Evolutionary conservation across 1,139 yeast species (phyloP), one percentile per base, ranked within the genome.

Genomic region (Keqinozyma sinolaborantium): DNA sequence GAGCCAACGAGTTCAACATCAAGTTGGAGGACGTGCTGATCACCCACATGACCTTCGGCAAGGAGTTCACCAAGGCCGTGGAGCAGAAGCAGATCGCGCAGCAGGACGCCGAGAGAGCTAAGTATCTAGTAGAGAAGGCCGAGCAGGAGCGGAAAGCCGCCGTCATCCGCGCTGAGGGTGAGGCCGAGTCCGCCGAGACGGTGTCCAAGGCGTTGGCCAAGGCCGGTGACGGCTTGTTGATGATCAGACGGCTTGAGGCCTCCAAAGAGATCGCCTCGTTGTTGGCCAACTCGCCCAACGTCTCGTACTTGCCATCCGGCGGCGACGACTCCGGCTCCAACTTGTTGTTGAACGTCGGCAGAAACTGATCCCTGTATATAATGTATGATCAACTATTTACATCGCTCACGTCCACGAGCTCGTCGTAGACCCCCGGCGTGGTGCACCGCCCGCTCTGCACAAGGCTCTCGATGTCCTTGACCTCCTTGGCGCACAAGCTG

Each of bases 41-140:
- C 45, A 94, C 99, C 14, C 98, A 94, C 64, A 83, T 94, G 90
- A 86, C 97, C 1, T 94, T 94, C 59, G 98, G 98, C 34, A 77
- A 76, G 46, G 99, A 94, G 56, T 94, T 94, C 67, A 94, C 99
- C 36, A 90, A 87, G 63, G 97, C 98, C 15, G 98, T 92, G 36
- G 99, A 94, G 65, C 95, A 87, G 66, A 94, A 94, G 64, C 98
- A 94, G 63, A 94, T 94, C 62, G 98, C 98, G 20, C 98, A 92
- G 67, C 98, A 94, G 64, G 98, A 94, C 55, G 97, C 99, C 15
- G 98, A 94, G 66, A 78, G 98, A 49, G 97, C 97, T 37, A 83
- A 85, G 53, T 94, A 79, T 58, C 72, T 88, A 40, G 99, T 94
- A 32, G 97, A 90, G 56, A 85, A 83, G 60, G 98, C 98, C 4